phyloP scores from a whole-genome alignment of 768 basidiomycete genomes.

The Boletus vinaceobasis region DNA sequence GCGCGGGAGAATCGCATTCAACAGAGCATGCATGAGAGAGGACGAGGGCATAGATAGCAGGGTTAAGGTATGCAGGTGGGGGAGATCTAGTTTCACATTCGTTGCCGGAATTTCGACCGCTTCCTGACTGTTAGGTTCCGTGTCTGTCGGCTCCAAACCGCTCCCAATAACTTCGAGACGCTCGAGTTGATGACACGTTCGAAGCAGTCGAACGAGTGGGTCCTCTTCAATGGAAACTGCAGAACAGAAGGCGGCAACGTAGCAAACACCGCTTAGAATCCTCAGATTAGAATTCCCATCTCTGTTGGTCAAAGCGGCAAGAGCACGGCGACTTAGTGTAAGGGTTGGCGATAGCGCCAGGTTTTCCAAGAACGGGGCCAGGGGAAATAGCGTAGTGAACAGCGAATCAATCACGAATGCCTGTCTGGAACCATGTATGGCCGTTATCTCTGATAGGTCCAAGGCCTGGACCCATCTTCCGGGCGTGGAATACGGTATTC shows the following conservation, averaged over 20 bases:
- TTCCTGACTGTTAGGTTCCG: conserved; percentile 32
- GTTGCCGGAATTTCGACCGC: conserved; percentile 21
- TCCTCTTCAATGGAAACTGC: conserved; percentile 40
- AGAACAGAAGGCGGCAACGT: conserved; percentile 35
- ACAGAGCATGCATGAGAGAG: conserved; percentile 56
- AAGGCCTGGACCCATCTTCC: conserved; percentile 82
- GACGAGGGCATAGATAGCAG: conserved; percentile 67
- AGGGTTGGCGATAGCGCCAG: conserved; percentile 56
- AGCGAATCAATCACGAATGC: conserved; percentile 58
- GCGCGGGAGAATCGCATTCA: conserved; percentile 57
- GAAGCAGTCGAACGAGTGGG: conserved; percentile 55
- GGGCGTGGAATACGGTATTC: conserved; percentile 83
- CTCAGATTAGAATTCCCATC: conserved; percentile 50
- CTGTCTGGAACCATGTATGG: conserved; percentile 41
- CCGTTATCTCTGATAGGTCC: conserved; percentile 59
- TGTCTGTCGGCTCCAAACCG: conserved; percentile 53
- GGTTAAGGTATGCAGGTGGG: conserved; percentile 54
- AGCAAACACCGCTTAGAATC: conserved; percentile 53
- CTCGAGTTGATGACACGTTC: conserved; percentile 54
- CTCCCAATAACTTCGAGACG: conserved; percentile 61
- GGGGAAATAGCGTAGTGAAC: conserved; percentile 60
- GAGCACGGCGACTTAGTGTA: conserved; percentile 56
- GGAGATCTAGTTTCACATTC: conserved; percentile 47
- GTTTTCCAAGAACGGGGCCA: conserved; percentile 59
- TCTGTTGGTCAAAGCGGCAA: conserved; percentile 49